A percentile compares a stretch with the other conserved stretches of the same genome.
Conservation (phyloP, 495 filamentous ascomycete genomes). For the Penicillium paxilli region DNA sequence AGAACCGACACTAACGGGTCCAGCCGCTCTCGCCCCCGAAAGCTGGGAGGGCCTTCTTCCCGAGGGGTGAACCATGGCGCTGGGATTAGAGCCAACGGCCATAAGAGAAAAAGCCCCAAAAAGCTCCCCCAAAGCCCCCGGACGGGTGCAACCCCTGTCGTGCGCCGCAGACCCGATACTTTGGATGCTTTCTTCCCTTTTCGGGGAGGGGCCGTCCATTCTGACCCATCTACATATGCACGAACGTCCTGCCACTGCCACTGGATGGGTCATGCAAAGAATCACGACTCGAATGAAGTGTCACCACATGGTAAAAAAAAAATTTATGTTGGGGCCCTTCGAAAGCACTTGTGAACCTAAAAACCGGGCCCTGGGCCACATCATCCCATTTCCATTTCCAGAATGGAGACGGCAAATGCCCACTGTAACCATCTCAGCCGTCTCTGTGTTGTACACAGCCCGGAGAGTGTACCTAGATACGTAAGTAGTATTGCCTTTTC, state of each 20-base stretch:
- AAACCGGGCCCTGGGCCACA: conserved; percentile 10
- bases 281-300: conserved; percentile 3
- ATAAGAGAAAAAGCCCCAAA: conserved; percentile 2
- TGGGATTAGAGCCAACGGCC: conserved; percentile 33
- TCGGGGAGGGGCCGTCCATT: conserved; percentile 14
- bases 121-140: neutral
- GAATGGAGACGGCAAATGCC: conserved; percentile 3
- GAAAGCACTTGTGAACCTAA: conserved; percentile 10
- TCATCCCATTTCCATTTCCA: neutral
- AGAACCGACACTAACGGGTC: conserved; percentile 23
- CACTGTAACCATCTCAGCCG: neutral
- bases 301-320: neutral
- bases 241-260: conserved; percentile 15
- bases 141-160: conserved; percentile 13
- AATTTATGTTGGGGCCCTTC: neutral
- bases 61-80: conserved; percentile 44
- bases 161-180: conserved; percentile 27
- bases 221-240: conserved; percentile 24
- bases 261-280: conserved; percentile 3
- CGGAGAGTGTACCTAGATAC: neutral
- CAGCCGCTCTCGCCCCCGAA: conserved; percentile 25
- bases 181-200: conserved; percentile 23
- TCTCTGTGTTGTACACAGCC: neutral
- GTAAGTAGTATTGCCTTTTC: neutral
- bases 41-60: conserved; percentile 23